phyloP scores from a whole-genome alignment of 495 filamentous ascomycete genomes.

The Talaromyces liani region DNA sequence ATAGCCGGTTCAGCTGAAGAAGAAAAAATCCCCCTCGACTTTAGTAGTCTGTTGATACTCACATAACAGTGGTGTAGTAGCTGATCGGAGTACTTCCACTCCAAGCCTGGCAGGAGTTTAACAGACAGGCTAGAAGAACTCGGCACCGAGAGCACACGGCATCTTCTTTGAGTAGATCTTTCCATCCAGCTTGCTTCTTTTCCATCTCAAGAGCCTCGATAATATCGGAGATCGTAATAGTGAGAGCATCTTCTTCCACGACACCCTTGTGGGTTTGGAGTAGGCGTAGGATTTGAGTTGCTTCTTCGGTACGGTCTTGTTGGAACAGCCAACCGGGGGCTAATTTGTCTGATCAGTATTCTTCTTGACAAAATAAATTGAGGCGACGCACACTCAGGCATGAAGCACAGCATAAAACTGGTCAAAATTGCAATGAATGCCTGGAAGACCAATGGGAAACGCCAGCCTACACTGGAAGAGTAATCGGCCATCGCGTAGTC shows the following conservation, averaged over 20 bases:
- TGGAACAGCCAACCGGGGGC: slow-evolving; percentile 23
- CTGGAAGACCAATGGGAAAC: slow-evolving; percentile 38
- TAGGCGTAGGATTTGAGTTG: slow-evolving; percentile 27
- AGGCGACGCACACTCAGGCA: slow-evolving; percentile 16
- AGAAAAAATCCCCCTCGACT: too few relatives aligned
- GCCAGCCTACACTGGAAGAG: slow-evolving; percentile 27
- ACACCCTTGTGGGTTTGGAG: slow-evolving; percentile 18
- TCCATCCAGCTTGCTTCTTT: slow-evolving; percentile 16
- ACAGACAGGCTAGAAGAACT: slow-evolving; percentile 15
- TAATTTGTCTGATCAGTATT: neutral
- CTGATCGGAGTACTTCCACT: slow-evolving; percentile 16
- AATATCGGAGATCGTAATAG: slow-evolving; percentile 11
- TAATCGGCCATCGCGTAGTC: slow-evolving; percentile 15
- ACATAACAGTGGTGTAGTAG: slow-evolving; percentile 14
- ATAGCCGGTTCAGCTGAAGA: too few relatives aligned
- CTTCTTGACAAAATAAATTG: neutral
- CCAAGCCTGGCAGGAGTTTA: slow-evolving; percentile 24
- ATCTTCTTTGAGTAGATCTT: slow-evolving; percentile 19
- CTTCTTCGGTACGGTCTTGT: slow-evolving; percentile 20
- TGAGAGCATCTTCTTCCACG: slow-evolving; percentile 11
- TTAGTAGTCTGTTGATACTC: neutral
- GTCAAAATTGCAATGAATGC: slow-evolving; percentile 19
- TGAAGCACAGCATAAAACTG: slow-evolving; percentile 14
- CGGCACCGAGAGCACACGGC: slow-evolving; percentile 12
- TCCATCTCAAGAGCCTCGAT: slow-evolving; percentile 11